These are phyloP conservation scores for Sclerotinia minor DNA, from an alignment of 2,329 filamentous ascomycete genomes.

Conservation along the genomic window DNA sequence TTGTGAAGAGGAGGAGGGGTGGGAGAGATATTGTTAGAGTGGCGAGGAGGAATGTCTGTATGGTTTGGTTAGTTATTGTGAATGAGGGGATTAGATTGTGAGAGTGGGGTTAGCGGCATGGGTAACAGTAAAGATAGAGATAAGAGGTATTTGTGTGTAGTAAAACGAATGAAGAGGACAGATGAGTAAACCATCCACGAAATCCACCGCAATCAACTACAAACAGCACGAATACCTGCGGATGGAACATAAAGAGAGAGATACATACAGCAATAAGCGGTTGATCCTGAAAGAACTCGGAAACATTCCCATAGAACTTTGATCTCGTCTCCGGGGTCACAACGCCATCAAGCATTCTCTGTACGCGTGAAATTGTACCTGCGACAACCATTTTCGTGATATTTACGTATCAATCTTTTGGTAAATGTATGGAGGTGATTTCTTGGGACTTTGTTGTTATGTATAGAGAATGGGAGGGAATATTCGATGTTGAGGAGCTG, in stretches of 20 bases:
- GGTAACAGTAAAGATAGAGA: neutral
- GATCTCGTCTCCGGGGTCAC: slow-evolving; percentile 63
- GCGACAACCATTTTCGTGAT: slow-evolving; percentile 11
- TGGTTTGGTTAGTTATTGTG: neutral
- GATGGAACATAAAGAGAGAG: neutral
- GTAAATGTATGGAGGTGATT: neutral
- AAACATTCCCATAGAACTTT: slow-evolving; percentile 53
- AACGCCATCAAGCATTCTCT: slow-evolving; percentile 48
- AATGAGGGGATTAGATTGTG: slow-evolving; percentile 21
- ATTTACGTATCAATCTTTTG: neutral
- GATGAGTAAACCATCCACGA: neutral
- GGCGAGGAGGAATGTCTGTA: slow-evolving; percentile 64
- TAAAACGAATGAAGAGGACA: neutral
- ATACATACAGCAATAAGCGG: slow-evolving; percentile 67
- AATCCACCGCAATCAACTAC: neutral
- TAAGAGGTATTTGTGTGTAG: neutral
- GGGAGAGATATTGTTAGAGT: slow-evolving; percentile 66
- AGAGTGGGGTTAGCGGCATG: slow-evolving; percentile 12
- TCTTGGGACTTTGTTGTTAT: neutral
- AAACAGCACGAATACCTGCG: neutral
- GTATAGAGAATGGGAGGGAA: neutral
- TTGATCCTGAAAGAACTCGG: slow-evolving; percentile 59
- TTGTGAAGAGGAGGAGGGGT: slow-evolving; percentile 67
- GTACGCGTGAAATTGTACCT: slow-evolving; percentile 29
- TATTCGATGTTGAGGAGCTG: neutral